Conservation (phyloP, 352 stramenopile genomes). For the Thalassiosira allenii region DNA sequence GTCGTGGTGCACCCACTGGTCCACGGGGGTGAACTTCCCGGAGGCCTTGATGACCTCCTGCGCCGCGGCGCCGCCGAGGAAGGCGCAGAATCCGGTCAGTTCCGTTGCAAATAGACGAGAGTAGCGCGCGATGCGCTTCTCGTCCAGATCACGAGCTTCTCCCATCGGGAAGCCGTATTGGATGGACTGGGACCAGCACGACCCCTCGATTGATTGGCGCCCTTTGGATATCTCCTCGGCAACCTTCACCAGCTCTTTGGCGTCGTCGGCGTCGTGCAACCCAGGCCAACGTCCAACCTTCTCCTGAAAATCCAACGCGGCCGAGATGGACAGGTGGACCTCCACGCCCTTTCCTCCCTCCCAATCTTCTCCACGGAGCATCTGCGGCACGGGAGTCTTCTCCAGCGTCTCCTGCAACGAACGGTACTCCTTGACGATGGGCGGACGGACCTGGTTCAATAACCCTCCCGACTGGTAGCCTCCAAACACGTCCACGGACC, state of each 20-base stretch:
- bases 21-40: conserved; percentile 97
- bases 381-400: conserved; percentile 62
- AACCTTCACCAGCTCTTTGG: conserved; percentile 46
- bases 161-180: conserved; percentile 67
- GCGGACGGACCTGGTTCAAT: conserved; percentile 69
- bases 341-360: conserved; percentile 68
- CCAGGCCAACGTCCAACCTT: conserved; percentile 43
- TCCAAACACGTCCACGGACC: conserved; percentile 48
- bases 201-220: conserved; percentile 43
- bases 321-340: conserved; percentile 62
- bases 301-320: conserved; percentile 62
- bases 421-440: conserved; percentile 58
- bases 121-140: conserved; percentile 56
- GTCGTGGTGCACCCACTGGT: conserved; percentile 80
- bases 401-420: conserved; percentile 63
- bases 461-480: conserved; percentile 68
- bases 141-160: conserved; percentile 64
- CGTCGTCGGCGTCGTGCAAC: conserved; percentile 64
- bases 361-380: conserved; percentile 72
- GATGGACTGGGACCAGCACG: conserved; percentile 65
- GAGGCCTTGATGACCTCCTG: conserved; percentile 94
- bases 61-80: conserved; percentile 61
- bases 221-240: conserved; percentile 51
- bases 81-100: conserved; percentile 70
- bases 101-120: conserved; percentile 63